Evolutionary conservation across 2,329 filamentous ascomycete species (phyloP), one percentile per base, ranked within the genome.

Genomic region (Trichoderma atroviride): DNA sequence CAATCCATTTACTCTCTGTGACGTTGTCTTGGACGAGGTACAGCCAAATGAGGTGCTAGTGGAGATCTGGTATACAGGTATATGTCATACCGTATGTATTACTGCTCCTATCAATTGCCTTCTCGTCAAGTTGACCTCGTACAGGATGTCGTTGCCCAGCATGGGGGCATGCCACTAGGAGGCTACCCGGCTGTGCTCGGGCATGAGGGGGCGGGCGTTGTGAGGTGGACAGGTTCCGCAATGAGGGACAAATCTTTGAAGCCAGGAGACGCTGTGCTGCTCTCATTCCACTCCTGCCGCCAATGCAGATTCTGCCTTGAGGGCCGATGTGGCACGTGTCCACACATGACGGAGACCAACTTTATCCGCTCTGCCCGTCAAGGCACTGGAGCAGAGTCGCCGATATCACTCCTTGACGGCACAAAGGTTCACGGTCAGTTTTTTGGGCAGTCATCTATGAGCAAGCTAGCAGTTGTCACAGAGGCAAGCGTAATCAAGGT

Each of bases 321-420:
- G 16, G 58, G 40, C 6, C 37, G 19, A 22, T 50, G 37, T 24
- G 58, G 37, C 16, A 50, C 58, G 7, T 61, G 58, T 16, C 37
- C 40, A 29, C 37, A 50, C 19, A 61, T 61, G 58, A 61, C 58
- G 11, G 58, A 61, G 58, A 50, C 40, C 10, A 61, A 61, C 40
- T 61, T 61, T 61, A 22, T 60, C 22, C 57, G 57, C 14, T 13
- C 22, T n/a, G 57, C 35, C 9, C 57, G 57, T 29, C 57, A 22
- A 33, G 37, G 31, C 10, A 16, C 58, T 19, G 40, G 11, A 50
- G 24, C 58, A 16, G 47, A 50, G 22, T 61, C 58, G 11, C 58
- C 58, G 0, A 33, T 61, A 31, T 61, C 55, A 3, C 31, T 57
- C 5, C 29, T n/a, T 10, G 55, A 35, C n/a, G 55, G 55, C 29